Percentiles rank a stretch among this genome's conserved stretches.
Conservation (phyloP, 345 rosid species). For the Citrus maxima region DNA sequence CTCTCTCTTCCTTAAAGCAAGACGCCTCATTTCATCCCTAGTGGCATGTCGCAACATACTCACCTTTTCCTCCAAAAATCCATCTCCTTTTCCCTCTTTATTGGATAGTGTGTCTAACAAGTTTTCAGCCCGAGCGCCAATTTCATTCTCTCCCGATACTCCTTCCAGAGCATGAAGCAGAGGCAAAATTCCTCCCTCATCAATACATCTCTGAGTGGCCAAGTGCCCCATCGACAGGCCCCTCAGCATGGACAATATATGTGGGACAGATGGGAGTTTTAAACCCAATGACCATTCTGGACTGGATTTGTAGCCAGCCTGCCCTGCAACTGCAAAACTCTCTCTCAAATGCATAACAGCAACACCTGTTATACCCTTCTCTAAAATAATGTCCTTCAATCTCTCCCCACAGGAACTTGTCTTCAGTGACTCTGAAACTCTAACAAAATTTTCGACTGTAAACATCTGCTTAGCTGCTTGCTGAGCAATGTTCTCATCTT, state of each 20-base stretch:
- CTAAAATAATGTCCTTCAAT: conserved; percentile 84
- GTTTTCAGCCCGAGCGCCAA: conserved; percentile 97
- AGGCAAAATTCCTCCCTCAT: conserved; percentile 75
- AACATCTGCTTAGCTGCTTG: conserved; percentile 75
- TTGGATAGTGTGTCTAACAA: conserved; percentile 84
- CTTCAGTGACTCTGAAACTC: conserved; percentile 94
- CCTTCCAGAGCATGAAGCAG: conserved; percentile 96
- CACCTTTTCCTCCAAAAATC: conserved; percentile 86
- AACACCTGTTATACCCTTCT: conserved; percentile 77
- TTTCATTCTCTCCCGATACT: conserved; percentile 90
- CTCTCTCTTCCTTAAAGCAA: conserved; percentile 80
- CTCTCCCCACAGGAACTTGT: conserved; percentile 98
- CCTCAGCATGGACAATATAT: conserved; percentile 81
- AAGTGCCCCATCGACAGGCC: conserved; percentile 98
- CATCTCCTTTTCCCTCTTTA: conserved; percentile 93
- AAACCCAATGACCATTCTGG: conserved; percentile 73
- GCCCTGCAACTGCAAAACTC: conserved; percentile 70
- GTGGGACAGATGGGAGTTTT: conserved; percentile 87
- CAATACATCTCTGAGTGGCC: conserved; percentile 80
- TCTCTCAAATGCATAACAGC: conserved; percentile 78
- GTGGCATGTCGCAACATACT: conserved; percentile 78
- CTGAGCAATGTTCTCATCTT: conserved; percentile 65
- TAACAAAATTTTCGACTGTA: conserved; percentile 84
- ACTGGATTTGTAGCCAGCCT: conserved; percentile 74
- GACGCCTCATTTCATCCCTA: conserved; percentile 89